Conservation (phyloP, 2,329 filamentous ascomycete species). For the Fusarium sp. region DNA sequence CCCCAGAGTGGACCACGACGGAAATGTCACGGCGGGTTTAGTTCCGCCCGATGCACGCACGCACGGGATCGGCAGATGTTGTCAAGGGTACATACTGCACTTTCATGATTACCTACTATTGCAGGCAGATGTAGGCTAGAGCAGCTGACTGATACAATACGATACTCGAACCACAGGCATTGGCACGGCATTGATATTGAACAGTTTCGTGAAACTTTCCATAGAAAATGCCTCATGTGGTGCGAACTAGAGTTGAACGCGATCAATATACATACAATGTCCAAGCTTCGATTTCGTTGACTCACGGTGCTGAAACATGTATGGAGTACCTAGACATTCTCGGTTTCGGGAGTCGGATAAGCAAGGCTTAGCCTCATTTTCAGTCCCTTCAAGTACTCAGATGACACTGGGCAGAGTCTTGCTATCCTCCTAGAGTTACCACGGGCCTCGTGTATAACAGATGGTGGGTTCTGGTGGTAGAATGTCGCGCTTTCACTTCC, state of each 20-base stretch:
- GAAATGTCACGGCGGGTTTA: neutral
- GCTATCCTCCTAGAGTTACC: neutral
- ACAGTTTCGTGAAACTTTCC: neutral
- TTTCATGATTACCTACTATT: neutral
- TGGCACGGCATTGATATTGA: neutral
- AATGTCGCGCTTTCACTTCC: slow-evolving; percentile 9
- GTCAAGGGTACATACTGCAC: neutral
- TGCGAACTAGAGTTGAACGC: neutral
- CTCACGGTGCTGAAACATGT: neutral
- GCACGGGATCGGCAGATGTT: slow-evolving; percentile 6
- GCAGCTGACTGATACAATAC: neutral
- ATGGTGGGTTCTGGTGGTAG: slow-evolving; percentile 12
- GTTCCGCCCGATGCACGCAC: slow-evolving; percentile 8
- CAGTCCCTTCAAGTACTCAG: neutral
- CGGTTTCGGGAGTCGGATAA: neutral
- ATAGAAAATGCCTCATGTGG: neutral
- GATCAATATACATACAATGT: neutral
- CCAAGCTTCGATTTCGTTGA: neutral
- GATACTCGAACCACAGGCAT: neutral
- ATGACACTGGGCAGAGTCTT: neutral
- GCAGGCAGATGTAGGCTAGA: neutral
- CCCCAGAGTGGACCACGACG: slow-evolving; percentile 2
- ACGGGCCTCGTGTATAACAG: neutral
- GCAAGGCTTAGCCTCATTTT: neutral
- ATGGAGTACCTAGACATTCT: neutral